Percentiles rank a stretch among this genome's conserved stretches.
phyloP scores from a whole-genome alignment of 192 early-diverging fungal genomes.

The Dimargaris cristalligena region DNA sequence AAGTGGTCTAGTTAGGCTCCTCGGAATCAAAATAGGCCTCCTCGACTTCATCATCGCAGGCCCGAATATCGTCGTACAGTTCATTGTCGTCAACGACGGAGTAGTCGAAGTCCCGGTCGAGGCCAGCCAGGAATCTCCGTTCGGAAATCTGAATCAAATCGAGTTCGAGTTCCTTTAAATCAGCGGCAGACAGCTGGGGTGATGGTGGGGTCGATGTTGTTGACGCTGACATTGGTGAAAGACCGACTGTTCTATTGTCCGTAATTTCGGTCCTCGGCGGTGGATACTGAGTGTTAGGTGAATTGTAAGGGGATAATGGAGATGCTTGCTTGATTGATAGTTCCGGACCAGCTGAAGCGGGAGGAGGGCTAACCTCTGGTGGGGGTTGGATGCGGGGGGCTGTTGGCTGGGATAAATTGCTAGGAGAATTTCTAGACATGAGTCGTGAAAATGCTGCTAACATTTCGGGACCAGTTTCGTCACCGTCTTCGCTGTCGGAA shows the following conservation, averaged over 20 bases:
- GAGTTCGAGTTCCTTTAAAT: not conserved
- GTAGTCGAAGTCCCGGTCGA: constrained; percentile 9
- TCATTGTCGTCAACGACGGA: constrained; percentile 1
- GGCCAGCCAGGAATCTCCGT: constrained; percentile 6
- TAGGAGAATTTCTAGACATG: too few species aligned
- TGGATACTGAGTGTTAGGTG: too few species aligned
- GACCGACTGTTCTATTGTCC: not conserved
- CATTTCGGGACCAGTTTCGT: too few species aligned
- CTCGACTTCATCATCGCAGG: not conserved
- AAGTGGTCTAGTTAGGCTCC: not conserved
- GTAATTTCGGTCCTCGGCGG: not conserved
- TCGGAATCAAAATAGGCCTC: constrained; percentile 11
- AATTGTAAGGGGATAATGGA: too few species aligned
- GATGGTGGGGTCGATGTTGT: not conserved
- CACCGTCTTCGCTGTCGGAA: too few species aligned
- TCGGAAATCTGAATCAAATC: not conserved
- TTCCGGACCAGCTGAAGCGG: too few species aligned
- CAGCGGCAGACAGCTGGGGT: not conserved
- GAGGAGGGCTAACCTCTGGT: too few species aligned
- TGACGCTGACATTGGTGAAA: not conserved
- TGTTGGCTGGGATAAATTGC: too few species aligned
- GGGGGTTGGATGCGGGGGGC: too few species aligned
- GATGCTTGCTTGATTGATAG: too few species aligned
- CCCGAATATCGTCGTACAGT: constrained; percentile 6
- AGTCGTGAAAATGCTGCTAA: too few species aligned